Base-by-base conservation (phyloP, 78 protist species). In the Dictyostelium intermedium region DNA sequence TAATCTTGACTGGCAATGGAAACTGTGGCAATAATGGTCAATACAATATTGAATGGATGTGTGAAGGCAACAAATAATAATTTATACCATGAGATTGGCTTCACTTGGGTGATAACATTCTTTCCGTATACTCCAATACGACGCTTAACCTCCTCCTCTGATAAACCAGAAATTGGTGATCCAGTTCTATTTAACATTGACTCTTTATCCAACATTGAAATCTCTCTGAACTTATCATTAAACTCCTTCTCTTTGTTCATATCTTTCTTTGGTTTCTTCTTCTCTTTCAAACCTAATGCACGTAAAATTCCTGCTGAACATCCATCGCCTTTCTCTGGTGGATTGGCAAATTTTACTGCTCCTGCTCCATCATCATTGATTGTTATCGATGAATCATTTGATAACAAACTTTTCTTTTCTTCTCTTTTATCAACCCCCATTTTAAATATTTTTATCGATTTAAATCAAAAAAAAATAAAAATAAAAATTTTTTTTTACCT, bases 21-120 rank as follows among this genome's bases (percentile, higher is more conserved):
- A 13, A 86, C 96, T 16, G 69, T 85, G 78, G 96, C 96, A 61
- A 86, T 86, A 45, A 84, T 37, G 1, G 91, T 86, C 83, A 92
- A 82, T 27, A 86, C 96, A 37, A 85, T 86, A 34, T 85, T 86
- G 91, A 92, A 86, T 69, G 96, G 96, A 82, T 92, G 91, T 45
- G 92, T 77, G 13, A 92, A 63, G 7, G 93, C 96, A 35, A 60
- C 43, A 60, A 84, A 92, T 34, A 86, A 70, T 34, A 84, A 27
- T 50, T 80, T 74, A 61, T 80, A 89, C 94, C 94, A 89, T 74
- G 92, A 45, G 5, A 63, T 78, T 32, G 91, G 87, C 34, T 92
- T 92, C 35, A 86, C 92, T 25, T 76, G 72, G 14, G 63, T 82
- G 25, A 92, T 92, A 7, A 78, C 96, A 77, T 92, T 92, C 18